phyloP scores from a whole-genome alignment of 2,329 filamentous ascomycete species.

The Pseudocercospora fuligena region DNA sequence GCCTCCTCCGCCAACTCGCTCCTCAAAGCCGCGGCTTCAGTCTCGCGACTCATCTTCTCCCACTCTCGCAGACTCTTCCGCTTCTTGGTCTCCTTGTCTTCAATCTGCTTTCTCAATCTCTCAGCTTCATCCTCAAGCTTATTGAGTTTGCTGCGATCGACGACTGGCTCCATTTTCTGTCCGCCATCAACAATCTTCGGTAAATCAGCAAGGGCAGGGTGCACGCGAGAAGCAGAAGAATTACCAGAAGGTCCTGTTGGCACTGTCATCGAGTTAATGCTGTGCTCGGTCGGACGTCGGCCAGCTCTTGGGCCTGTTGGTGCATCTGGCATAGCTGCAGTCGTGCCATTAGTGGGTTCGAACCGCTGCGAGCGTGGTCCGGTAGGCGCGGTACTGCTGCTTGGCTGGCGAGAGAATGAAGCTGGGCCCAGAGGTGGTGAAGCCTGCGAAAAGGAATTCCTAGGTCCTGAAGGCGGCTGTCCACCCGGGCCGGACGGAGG shows the following conservation, averaged over 20 bases:
- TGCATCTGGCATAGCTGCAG: conserved; percentile 29
- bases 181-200: conserved; percentile 53
- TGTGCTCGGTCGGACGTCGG: conserved; percentile 29
- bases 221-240: conserved; percentile 19
- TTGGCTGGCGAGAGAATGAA: conserved; percentile 47
- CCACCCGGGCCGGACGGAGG: conserved; percentile 25
- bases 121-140: conserved; percentile 55
- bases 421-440: conserved; percentile 15
- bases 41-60: conserved; percentile 51
- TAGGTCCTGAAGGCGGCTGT: conserved; percentile 41
- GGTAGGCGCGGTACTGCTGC: conserved; percentile 51
- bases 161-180: conserved; percentile 47
- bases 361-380: conserved; percentile 56
- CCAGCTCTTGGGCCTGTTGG: conserved; percentile 35
- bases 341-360: conserved; percentile 28
- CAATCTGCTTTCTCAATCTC: conserved; percentile 51
- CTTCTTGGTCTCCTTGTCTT: conserved; percentile 52
- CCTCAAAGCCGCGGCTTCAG: conserved; percentile 50
- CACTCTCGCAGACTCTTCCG: conserved; percentile 51
- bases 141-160: conserved; percentile 49
- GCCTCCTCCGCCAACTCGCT: conserved; percentile 54
- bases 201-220: conserved; percentile 48
- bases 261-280: conserved; percentile 16
- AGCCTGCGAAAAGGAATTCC: conserved; percentile 36
- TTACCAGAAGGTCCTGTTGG: conserved; percentile 12